A percentile compares a stretch with the other conserved stretches of the same genome.
These are phyloP conservation scores for Euryodendron excelsum DNA, from an alignment of 148 eudicot genomes.

Conservation along the genomic window DNA sequence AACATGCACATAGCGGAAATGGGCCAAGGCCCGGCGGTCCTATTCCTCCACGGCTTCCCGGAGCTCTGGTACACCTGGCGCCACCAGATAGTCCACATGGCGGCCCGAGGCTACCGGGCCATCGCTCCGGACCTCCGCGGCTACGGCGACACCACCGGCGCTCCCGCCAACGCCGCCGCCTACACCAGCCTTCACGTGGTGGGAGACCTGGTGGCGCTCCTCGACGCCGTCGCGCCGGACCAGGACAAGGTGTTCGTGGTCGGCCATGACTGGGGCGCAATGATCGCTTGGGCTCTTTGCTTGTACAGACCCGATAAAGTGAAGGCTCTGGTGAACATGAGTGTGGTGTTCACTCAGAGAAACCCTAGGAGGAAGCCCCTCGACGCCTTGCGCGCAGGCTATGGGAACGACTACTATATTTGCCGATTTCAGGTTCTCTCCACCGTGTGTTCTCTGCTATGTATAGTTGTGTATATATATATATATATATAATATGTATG, in stretches of 20 bases:
- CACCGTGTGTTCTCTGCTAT: too few relatives aligned
- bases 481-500: not conserved
- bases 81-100: conserved; percentile 10
- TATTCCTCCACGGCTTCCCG: conserved; percentile 22
- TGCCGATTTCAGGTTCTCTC: conserved; percentile 48
- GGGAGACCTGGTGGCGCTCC: conserved; percentile 41
- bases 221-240: conserved; percentile 26
- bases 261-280: conserved; percentile 49
- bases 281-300: conserved; percentile 39
- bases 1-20: conserved; percentile 21
- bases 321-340: conserved; percentile 37
- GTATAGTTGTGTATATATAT: not conserved
- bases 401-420: conserved; percentile 46
- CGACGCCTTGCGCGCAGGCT: conserved; percentile 22
- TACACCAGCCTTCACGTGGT: conserved; percentile 34
- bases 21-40: conserved; percentile 18
- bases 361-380: conserved; percentile 28
- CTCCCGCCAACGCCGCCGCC: not conserved
- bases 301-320: conserved; percentile 41
- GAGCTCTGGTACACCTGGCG: conserved; percentile 27
- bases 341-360: conserved; percentile 31
- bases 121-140: conserved; percentile 19
- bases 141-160: conserved; percentile 11
- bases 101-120: conserved; percentile 20
- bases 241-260: conserved; percentile 37